phyloP scores from a whole-genome alignment of 768 basidiomycete species.

The Suillus variegatus region DNA sequence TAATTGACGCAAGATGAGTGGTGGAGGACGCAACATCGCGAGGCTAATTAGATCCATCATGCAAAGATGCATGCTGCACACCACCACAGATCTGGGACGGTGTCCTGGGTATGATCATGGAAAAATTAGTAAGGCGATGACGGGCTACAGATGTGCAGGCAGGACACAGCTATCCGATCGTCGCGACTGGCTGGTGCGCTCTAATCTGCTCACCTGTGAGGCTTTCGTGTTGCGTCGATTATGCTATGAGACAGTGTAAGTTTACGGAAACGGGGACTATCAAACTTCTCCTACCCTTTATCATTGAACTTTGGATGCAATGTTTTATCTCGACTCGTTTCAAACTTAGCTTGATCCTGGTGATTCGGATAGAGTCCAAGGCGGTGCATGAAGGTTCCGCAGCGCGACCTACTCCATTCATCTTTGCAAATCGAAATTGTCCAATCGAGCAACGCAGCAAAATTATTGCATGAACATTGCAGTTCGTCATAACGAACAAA shows the following conservation, averaged over 20 bases:
- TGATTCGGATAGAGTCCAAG: background rate
- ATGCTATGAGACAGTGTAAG: background rate
- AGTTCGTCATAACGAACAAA: background rate
- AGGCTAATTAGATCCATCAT: conserved; percentile 1
- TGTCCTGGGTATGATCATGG: conserved; percentile 2
- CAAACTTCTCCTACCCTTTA: conserved; percentile 3
- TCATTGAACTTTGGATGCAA: background rate
- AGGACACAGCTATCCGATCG: conserved; percentile 5
- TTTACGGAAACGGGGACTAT: conserved; percentile 4
- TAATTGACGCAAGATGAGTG: conserved; percentile 1
- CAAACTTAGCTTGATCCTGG: background rate
- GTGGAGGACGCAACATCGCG: background rate
- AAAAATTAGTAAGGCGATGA: background rate
- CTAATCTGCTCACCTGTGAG: background rate
- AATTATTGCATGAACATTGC: background rate
- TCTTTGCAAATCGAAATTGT: background rate
- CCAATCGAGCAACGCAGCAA: background rate
- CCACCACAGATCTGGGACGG: background rate
- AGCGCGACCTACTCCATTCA: background rate
- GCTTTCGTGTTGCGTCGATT: conserved; percentile 2
- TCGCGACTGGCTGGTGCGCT: background rate
- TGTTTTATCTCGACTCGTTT: background rate
- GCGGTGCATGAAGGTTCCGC: background rate
- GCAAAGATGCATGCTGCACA: conserved; percentile 5
- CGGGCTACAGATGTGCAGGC: conserved; percentile 1